These are phyloP conservation scores for Silybum marianum DNA, from an alignment of 129 eudicot species.

Conservation along the genomic window DNA sequence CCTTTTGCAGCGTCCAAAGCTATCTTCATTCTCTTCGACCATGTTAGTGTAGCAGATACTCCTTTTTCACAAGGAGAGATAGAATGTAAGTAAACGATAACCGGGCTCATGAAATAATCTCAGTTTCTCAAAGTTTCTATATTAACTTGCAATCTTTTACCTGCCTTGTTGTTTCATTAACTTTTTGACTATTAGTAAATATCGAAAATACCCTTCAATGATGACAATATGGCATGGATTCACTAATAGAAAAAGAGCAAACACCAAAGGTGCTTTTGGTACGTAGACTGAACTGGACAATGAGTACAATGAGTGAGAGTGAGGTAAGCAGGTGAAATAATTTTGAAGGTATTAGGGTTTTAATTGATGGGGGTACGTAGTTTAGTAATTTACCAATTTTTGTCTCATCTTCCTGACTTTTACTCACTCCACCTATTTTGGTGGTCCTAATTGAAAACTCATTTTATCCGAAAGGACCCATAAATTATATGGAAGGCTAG, in stretches of 20 bases:
- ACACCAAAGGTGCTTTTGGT: not conserved
- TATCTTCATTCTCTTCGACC: slow-evolving; percentile 88
- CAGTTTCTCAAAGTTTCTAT: not conserved
- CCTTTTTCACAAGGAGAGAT: slow-evolving; percentile 43
- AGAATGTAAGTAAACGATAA: slow-evolving; percentile 9
- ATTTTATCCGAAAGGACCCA: not conserved
- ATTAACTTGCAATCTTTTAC: no score
- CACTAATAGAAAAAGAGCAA: not conserved
- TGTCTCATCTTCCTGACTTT: no score
- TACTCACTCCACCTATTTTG: not conserved
- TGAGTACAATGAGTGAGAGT: not conserved
- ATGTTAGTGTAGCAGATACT: slow-evolving; percentile 67
- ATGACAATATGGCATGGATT: not conserved
- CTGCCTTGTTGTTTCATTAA: no score
- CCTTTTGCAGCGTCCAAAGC: slow-evolving; percentile 95
- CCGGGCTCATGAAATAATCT: not conserved
- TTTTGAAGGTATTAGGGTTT: not conserved
- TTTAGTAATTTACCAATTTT: no score
- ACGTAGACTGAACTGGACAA: not conserved
- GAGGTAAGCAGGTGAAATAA: not conserved
- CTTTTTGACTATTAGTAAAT: not conserved
- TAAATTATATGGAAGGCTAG: not conserved
- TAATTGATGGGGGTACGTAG: no score
- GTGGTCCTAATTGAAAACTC: not conserved
- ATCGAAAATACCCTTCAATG: not conserved